Conservation (phyloP, 1,284 basidiomycete genomes). For the Exsudoporus floridanus region DNA sequence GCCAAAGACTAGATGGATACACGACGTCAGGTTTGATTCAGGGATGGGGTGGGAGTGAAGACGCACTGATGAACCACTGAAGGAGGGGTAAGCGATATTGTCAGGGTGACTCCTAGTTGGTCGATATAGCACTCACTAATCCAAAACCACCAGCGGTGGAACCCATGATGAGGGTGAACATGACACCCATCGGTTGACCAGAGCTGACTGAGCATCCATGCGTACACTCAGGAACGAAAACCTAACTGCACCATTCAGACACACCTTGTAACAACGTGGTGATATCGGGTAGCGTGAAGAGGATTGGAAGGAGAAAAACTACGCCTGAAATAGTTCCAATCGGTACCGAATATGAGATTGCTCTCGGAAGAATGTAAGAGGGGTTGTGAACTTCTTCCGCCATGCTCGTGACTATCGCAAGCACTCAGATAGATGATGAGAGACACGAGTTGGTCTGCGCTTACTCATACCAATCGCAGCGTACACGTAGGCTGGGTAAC, state of each 20-base stretch:
- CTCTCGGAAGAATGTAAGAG: conserved; percentile 52
- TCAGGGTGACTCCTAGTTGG: neutral
- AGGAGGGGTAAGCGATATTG: neutral
- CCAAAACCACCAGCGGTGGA: conserved; percentile 64
- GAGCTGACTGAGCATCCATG: conserved; percentile 45
- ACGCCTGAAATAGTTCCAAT: conserved; percentile 60
- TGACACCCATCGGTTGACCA: conserved; percentile 64
- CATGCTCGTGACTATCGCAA: conserved; percentile 50
- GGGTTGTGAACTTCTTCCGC: conserved; percentile 67
- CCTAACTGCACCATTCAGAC: neutral
- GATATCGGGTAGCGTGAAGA: conserved; percentile 66
- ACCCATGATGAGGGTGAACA: conserved; percentile 66
- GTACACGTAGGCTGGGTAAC: conserved; percentile 46
- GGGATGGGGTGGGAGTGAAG: neutral
- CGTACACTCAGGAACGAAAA: neutral
- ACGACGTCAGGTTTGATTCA: neutral
- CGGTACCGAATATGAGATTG: conserved; percentile 60
- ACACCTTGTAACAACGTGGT: conserved; percentile 50
- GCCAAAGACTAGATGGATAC: conserved; percentile 45
- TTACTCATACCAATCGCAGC: conserved; percentile 55
- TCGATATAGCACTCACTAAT: conserved; percentile 38
- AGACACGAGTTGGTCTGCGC: conserved; percentile 6
- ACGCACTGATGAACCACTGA: conserved; percentile 50
- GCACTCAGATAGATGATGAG: conserved; percentile 2
- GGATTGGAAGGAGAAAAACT: conserved; percentile 65